Conservation (phyloP, 208 protist species). For the Acanthamoeba royreba region DNA sequence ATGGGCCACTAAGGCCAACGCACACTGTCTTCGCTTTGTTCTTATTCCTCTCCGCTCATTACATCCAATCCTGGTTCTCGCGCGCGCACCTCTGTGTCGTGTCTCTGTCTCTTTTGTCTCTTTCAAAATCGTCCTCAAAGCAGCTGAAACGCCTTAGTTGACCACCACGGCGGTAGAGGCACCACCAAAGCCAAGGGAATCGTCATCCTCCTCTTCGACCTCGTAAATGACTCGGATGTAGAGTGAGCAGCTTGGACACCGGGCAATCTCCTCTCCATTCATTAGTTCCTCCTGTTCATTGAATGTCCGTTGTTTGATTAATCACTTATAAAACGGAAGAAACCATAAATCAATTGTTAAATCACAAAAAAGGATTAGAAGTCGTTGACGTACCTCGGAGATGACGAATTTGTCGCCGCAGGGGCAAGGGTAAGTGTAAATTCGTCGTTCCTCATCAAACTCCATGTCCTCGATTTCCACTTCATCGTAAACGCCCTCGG, state of each 20-base stretch:
- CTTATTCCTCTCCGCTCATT: too few species aligned
- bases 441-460: conserved; percentile 70
- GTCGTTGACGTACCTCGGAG: conserved; percentile 38
- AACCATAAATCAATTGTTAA: too few species aligned
- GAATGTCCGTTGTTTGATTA: too few species aligned
- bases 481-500: conserved; percentile 65
- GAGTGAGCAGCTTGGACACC: conserved; percentile 84
- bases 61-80: too few species aligned
- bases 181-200: background rate
- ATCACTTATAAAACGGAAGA: too few species aligned
- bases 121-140: background rate
- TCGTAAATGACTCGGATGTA: conserved; percentile 80
- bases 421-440: conserved; percentile 79
- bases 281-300: conserved; percentile 75
- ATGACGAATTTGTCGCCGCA: conserved; percentile 80
- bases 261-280: conserved; percentile 81
- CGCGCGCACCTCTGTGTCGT: too few species aligned
- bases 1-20: too few species aligned
- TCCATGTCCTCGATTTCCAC: conserved; percentile 82
- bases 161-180: background rate
- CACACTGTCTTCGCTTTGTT: too few species aligned
- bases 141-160: background rate
- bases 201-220: conserved; percentile 48
- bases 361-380: too few species aligned
- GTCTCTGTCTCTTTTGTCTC: too few species aligned